These are phyloP conservation scores for Russula lepida DNA, from an alignment of 768 basidiomycete species.

Conservation along the genomic window DNA sequence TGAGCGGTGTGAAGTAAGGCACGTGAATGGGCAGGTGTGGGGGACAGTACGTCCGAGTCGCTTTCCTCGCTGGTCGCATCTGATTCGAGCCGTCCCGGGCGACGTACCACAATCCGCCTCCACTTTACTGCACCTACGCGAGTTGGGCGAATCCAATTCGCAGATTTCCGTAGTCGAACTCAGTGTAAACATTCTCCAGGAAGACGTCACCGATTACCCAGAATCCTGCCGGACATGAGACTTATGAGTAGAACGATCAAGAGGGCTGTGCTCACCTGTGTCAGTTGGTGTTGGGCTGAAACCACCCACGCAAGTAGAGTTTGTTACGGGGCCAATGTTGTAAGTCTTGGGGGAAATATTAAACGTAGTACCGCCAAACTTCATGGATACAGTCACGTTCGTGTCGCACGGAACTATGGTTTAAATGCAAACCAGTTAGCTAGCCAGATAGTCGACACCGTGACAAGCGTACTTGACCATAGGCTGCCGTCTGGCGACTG, in stretches of 20 bases:
- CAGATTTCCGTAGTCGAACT: not conserved
- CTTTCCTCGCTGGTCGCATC: no score
- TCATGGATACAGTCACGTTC: not conserved
- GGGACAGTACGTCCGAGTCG: no score
- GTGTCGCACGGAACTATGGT: not conserved
- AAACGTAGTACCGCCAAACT: not conserved
- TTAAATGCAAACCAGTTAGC: not conserved
- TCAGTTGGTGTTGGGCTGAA: not conserved
- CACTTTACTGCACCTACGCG: not conserved
- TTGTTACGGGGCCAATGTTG: not conserved
- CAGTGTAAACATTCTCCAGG: not conserved
- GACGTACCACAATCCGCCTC: not conserved
- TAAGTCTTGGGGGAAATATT: not conserved
- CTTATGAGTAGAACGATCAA: not conserved
- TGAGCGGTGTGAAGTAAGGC: no score
- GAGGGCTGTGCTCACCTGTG: no score
- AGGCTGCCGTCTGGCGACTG: accelerated
- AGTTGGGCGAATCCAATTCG: not conserved
- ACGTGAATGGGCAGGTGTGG: no score
- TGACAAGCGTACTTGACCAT: not conserved
- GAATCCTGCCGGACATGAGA: not conserved
- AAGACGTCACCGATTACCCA: not conserved
- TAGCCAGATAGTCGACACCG: not conserved
- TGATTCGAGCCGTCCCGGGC: no score
- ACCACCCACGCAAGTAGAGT: not conserved